Percentiles rank a stretch among this genome's conserved stretches.
Conservation (phyloP, 139 green algal genomes). For the Coelastrella sp. region DNA sequence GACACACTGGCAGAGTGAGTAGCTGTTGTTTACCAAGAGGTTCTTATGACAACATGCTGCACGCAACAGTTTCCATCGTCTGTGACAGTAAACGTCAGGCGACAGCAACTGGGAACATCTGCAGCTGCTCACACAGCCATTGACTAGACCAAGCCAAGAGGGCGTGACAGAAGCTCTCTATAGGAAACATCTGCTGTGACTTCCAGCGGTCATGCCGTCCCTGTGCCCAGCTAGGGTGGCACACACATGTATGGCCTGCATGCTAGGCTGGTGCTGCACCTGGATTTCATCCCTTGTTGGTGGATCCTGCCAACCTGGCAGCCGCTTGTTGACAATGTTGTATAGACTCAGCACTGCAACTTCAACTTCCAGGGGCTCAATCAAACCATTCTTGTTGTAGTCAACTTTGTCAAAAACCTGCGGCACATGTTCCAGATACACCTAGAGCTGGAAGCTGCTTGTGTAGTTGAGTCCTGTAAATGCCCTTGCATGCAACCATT, state of each 20-base stretch:
- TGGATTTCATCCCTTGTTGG: conserved; percentile 49
- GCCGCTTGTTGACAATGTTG: conserved; percentile 52
- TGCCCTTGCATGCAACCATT: no score
- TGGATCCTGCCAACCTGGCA: conserved; percentile 50
- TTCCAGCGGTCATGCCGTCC: background rate
- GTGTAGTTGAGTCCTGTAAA: no score
- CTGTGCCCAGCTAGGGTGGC: background rate
- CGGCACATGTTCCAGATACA: background rate
- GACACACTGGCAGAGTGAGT: no score
- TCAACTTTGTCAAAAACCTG: conserved; percentile 51
- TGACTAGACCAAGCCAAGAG: no score
- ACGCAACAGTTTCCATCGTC: background rate
- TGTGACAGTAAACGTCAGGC: no score
- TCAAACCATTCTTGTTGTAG: conserved; percentile 50
- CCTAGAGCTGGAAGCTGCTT: no score
- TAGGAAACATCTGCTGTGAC: background rate
- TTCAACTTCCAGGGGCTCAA: conserved; percentile 52
- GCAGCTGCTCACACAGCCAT: no score
- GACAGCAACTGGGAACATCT: no score
- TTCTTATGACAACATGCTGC: background rate
- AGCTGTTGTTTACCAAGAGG: background rate
- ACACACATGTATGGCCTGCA: background rate
- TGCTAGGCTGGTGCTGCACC: background rate
- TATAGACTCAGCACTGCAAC: conserved; percentile 49
- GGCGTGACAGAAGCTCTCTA: no score